These are phyloP conservation scores for Gynandropsis gynandra DNA, from an alignment of 345 rosid genomes.

Conservation along the genomic window DNA sequence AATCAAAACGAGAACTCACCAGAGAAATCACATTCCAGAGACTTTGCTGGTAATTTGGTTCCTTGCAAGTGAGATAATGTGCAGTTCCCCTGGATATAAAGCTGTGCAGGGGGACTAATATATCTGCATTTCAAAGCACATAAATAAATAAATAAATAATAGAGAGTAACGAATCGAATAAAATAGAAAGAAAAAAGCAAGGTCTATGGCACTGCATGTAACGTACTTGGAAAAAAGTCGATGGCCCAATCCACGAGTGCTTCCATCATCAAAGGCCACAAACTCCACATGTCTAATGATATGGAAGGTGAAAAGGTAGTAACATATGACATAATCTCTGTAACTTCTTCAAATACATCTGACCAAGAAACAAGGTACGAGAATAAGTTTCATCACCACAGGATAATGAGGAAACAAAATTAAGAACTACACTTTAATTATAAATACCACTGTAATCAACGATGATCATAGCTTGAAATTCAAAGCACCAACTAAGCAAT, in stretches of 20 bases:
- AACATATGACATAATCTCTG: constrained; percentile 92
- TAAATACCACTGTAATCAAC: constrained; percentile 1
- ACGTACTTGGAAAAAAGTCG: constrained; percentile 84
- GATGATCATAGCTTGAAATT: no score
- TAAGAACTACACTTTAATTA: constrained; percentile 13
- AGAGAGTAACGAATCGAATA: background rate
- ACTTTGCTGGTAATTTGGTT: constrained; percentile 96
- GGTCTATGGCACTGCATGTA: background rate
- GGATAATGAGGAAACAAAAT: no score
- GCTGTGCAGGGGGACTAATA: constrained; percentile 91
- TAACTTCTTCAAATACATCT: constrained; percentile 99
- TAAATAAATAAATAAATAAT: background rate
- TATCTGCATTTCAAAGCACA: constrained; percentile 53
- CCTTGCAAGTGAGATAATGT: constrained; percentile 78
- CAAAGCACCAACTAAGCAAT: background rate
- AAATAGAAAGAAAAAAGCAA: background rate
- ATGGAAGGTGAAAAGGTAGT: constrained; percentile 93
- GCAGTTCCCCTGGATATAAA: constrained; percentile 86
- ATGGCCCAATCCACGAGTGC: constrained; percentile 96
- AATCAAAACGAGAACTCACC: constrained; percentile 43
- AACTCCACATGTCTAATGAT: constrained; percentile 94
- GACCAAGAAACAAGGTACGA: constrained; percentile 17
- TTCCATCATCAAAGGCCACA: constrained; percentile 94
- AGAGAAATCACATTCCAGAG: constrained; percentile 82
- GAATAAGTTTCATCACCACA: background rate